Evolutionary conservation across 768 basidiomycete genomes (phyloP).

Genomic region (Trametes cubensis): DNA sequence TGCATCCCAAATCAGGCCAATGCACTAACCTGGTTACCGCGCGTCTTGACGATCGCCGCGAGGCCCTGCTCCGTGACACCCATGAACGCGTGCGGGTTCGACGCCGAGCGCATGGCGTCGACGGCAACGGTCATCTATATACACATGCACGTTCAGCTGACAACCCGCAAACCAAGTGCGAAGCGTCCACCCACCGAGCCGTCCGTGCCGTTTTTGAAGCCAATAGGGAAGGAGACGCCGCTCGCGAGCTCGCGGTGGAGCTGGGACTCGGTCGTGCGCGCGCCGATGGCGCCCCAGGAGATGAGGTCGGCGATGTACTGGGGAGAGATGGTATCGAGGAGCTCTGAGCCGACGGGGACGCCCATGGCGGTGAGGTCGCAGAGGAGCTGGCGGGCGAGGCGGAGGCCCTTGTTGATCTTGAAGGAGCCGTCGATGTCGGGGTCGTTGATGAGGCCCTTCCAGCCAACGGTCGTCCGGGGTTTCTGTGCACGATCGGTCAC

Average conservation of each 20-base stretch:
- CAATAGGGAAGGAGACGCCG: slow-evolving; percentile 96
- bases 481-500: slow-evolving; percentile 52
- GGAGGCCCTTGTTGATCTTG: slow-evolving; percentile 96
- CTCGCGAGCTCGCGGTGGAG: slow-evolving; percentile 96
- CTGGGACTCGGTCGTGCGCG: slow-evolving; percentile 96
- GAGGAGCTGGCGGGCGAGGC: slow-evolving; percentile 83
- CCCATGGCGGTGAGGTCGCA: slow-evolving; percentile 89
- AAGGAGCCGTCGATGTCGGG: slow-evolving; percentile 95
- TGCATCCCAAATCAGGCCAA: background rate
- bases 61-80: slow-evolving; percentile 86
- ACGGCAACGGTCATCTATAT: slow-evolving; percentile 77
- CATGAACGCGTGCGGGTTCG: slow-evolving; percentile 96
- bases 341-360: slow-evolving; percentile 91
- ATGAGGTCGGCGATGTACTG: slow-evolving; percentile 84
- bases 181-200: slow-evolving; percentile 51
- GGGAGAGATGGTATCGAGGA: slow-evolving; percentile 84
- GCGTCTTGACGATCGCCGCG: slow-evolving; percentile 92
- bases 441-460: slow-evolving; percentile 96
- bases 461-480: slow-evolving; percentile 96
- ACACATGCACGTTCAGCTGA: background rate
- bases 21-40: slow-evolving; percentile 41
- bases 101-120: slow-evolving; percentile 93
- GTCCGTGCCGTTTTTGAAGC: slow-evolving; percentile 99
- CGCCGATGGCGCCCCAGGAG: slow-evolving; percentile 96
- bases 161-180: slow-evolving; percentile 6